Conservation (phyloP, 1,284 basidiomycete species). For the Ustilago vetiveriae region DNA sequence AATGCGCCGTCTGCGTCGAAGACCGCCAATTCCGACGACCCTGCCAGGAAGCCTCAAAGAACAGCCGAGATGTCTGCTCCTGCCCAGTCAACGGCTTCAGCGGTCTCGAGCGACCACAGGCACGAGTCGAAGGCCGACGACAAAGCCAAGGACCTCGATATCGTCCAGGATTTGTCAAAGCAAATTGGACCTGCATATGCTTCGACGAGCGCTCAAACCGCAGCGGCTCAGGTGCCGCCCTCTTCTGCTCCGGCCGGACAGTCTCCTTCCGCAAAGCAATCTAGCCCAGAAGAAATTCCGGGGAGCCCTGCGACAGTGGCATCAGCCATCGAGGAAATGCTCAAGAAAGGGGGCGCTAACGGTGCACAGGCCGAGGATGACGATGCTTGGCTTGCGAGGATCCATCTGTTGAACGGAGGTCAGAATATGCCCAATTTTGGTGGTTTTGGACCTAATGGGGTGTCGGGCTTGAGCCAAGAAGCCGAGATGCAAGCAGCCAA, state of each 20-base stretch:
- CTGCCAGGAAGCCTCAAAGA: constrained; percentile 1
- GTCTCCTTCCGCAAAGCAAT: neutral
- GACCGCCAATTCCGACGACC: neutral
- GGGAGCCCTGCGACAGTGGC: constrained; percentile 43
- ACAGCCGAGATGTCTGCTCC: neutral
- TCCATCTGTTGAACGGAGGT: constrained; percentile 62
- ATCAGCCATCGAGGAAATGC: constrained; percentile 39
- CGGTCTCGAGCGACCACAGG: neutral
- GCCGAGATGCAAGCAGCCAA: constrained; percentile 33
- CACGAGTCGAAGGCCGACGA: constrained; percentile 3
- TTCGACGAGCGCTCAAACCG: neutral
- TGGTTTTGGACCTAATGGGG: constrained; percentile 28
- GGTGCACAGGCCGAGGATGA: constrained; percentile 43
- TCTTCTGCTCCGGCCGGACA: constrained; percentile 2
- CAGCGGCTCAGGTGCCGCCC: constrained; percentile 10
- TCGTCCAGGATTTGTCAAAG: neutral
- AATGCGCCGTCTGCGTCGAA: neutral
- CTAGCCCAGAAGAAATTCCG: constrained; percentile 26
- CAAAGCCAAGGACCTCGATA: neutral
- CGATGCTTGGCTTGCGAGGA: constrained; percentile 59
- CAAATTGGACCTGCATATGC: neutral
- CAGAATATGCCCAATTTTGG: constrained; percentile 50
- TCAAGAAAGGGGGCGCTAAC: constrained; percentile 29
- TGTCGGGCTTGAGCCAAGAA: constrained; percentile 23
- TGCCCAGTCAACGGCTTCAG: neutral